Percentiles rank a stretch among this genome's conserved stretches.
These are phyloP conservation scores for Cadophora sp. DNA, from an alignment of 2,329 filamentous ascomycete genomes.

Conservation along the genomic window DNA sequence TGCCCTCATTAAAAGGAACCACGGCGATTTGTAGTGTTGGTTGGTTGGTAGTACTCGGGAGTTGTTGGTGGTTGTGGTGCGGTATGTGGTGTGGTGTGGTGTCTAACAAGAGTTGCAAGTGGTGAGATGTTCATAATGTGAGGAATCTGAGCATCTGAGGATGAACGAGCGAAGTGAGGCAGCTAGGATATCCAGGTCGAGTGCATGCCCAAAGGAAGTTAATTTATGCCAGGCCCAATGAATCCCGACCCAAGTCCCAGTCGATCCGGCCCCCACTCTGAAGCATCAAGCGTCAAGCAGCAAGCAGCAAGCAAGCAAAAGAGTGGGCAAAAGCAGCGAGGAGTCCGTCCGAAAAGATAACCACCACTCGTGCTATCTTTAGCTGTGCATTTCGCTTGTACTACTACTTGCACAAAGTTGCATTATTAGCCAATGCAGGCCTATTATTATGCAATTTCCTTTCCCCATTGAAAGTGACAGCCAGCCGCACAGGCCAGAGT, in stretches of 20 bases:
- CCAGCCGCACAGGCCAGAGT: constrained; percentile 21
- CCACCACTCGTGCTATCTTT: constrained; percentile 24
- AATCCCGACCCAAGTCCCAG: constrained; percentile 1
- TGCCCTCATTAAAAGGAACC: background rate
- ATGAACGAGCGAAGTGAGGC: background rate
- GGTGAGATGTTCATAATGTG: background rate
- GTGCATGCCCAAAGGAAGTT: constrained; percentile 13
- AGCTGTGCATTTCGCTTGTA: constrained; percentile 4
- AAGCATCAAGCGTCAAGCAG: too few species aligned
- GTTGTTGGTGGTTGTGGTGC: constrained; percentile 5
- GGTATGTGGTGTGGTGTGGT: constrained; percentile 8
- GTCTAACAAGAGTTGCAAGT: too few species aligned
- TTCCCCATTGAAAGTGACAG: background rate
- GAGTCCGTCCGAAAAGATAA: constrained; percentile 5
- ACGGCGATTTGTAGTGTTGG: background rate
- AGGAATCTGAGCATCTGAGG: constrained; percentile 2
- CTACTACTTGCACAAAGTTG: constrained; percentile 24
- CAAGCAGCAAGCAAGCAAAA: background rate
- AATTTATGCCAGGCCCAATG: constrained; percentile 1
- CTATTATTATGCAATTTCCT: constrained; percentile 30
- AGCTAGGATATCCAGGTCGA: background rate
- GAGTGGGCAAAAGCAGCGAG: constrained; percentile 20
- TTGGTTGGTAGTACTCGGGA: background rate
- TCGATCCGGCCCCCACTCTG: constrained; percentile 13
- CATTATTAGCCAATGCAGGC: constrained; percentile 25